These are phyloP conservation scores for Tylopilus vinaceipallidus DNA, from an alignment of 768 basidiomycete genomes.

Conservation along the genomic window DNA sequence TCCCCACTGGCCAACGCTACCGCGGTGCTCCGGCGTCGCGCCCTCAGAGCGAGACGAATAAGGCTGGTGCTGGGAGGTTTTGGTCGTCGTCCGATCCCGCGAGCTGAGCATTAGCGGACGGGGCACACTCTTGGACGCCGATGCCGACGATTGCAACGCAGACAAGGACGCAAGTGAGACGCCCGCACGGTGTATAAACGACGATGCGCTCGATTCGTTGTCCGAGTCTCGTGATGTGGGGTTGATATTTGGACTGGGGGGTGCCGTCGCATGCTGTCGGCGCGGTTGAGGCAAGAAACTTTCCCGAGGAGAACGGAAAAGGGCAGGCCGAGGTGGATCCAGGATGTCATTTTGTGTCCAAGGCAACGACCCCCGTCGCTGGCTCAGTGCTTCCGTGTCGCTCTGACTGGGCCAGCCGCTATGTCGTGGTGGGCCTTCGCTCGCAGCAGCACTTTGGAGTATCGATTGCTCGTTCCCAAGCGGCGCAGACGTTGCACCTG, in stretches of 20 bases:
- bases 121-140: constrained; percentile 52
- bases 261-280: constrained; percentile 27
- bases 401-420: constrained; percentile 14
- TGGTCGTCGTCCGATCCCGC: constrained; percentile 39
- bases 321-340: constrained; percentile 54
- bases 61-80: constrained; percentile 21
- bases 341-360: constrained; percentile 37
- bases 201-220: constrained; percentile 14
- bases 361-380: constrained; percentile 43
- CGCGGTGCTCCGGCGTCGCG: constrained; percentile 33
- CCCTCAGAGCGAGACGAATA: constrained; percentile 34
- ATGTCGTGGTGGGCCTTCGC: constrained; percentile 17
- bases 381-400: constrained; percentile 1
- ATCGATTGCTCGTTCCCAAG: constrained; percentile 4
- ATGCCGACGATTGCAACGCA: constrained; percentile 34
- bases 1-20: constrained; percentile 41
- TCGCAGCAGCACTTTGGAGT: constrained; percentile 20
- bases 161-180: constrained; percentile 44
- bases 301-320: constrained; percentile 57
- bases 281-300: constrained; percentile 45
- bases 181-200: constrained; percentile 38
- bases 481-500: constrained; percentile 3
- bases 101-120: constrained; percentile 66
- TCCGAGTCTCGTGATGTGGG: constrained; percentile 17
- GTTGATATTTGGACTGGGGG: constrained; percentile 30